phyloP scores from a whole-genome alignment of 768 basidiomycete genomes.

The Lentinula sp. region DNA sequence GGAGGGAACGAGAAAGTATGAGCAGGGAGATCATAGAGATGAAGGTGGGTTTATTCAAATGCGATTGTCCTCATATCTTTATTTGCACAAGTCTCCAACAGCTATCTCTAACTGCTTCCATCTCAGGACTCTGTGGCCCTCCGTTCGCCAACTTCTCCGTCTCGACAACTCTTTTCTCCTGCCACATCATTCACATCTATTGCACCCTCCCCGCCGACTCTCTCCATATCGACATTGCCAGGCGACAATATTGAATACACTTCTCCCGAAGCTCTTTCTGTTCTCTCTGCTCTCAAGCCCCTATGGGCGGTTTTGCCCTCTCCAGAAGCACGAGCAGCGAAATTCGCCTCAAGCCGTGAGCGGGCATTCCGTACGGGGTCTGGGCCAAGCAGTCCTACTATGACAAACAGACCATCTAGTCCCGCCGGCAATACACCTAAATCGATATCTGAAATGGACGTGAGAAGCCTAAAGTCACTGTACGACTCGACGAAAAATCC shows the following conservation, averaged over 20 bases:
- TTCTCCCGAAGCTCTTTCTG: constrained; percentile 42
- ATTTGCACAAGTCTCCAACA: neutral
- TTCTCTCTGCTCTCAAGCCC: constrained; percentile 60
- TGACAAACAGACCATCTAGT: constrained; percentile 21
- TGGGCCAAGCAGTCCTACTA: constrained; percentile 20
- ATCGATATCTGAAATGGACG: constrained; percentile 80
- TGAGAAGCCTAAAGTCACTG: constrained; percentile 77
- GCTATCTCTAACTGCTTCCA: neutral
- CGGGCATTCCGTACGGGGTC: constrained; percentile 46
- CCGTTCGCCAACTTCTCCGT: neutral
- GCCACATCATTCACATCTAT: neutral
- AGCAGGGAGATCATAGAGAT: constrained; percentile 32
- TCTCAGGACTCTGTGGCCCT: constrained; percentile 28
- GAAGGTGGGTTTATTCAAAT: constrained; percentile 14
- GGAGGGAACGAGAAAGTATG: constrained; percentile 45
- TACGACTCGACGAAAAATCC: constrained; percentile 43
- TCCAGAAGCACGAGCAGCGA: constrained; percentile 72
- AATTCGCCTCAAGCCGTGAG: constrained; percentile 34
- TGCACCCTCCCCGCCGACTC: constrained; percentile 15
- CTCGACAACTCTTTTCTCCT: neutral
- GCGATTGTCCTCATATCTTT: neutral
- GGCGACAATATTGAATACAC: constrained; percentile 11
- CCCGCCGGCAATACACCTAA: constrained; percentile 20
- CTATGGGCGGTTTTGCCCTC: constrained; percentile 83
- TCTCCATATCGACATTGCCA: constrained; percentile 20